Conservation (phyloP, 352 stramenopile genomes). For the Globisporangium solare region DNA sequence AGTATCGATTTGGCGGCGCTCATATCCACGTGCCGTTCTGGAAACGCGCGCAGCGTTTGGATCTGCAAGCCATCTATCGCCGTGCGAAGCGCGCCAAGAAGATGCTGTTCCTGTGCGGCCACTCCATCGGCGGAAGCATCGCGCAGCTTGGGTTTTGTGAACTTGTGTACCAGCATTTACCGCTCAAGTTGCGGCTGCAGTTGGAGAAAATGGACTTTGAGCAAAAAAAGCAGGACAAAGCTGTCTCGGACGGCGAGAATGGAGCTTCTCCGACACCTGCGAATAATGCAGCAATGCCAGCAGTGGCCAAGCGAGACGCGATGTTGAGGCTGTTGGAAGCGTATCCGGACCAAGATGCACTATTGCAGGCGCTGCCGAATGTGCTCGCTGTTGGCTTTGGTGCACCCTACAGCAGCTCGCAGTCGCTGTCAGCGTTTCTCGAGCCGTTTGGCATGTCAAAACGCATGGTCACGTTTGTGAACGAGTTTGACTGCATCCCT, state of each 20-base stretch:
- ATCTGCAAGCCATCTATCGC: conserved; percentile 43
- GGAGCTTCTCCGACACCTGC: neutral
- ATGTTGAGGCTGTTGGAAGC: conserved; percentile 16
- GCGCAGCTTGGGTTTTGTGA: conserved; percentile 75
- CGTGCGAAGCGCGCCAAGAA: conserved; percentile 49
- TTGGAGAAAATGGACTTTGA: conserved; percentile 66
- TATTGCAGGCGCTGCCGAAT: conserved; percentile 31
- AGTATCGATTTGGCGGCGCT: conserved; percentile 68
- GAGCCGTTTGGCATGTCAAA: conserved; percentile 39
- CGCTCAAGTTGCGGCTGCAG: conserved; percentile 32
- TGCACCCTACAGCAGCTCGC: conserved; percentile 62
- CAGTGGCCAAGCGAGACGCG: neutral
- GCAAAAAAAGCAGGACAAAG: conserved; percentile 29
- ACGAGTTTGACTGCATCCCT: conserved; percentile 85
- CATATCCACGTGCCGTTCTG: conserved; percentile 78
- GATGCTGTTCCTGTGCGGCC: conserved; percentile 66
- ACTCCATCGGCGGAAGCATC: conserved; percentile 82
- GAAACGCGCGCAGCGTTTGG: conserved; percentile 56
- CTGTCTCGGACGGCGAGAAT: neutral
- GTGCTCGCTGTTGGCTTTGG: conserved; percentile 77
- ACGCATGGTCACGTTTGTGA: conserved; percentile 73
- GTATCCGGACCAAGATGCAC: conserved; percentile 17
- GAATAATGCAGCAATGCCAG: neutral
- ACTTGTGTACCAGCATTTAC: conserved; percentile 68
- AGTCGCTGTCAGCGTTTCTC: conserved; percentile 40